Conservation (phyloP, 2,329 filamentous ascomycete species). For the Cadophora sp. region DNA sequence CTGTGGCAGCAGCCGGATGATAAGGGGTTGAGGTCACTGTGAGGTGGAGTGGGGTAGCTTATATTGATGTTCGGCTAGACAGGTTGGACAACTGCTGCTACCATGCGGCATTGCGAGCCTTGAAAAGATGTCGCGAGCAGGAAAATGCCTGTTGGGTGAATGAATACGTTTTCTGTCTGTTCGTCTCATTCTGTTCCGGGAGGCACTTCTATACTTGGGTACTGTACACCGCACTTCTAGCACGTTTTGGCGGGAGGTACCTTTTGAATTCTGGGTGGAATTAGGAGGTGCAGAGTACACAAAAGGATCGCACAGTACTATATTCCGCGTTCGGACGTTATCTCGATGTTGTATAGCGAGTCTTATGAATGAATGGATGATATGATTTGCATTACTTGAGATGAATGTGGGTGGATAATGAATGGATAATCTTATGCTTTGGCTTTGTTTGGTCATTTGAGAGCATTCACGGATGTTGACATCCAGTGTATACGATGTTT, state of each 20-base stretch:
- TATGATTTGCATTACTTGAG: background rate
- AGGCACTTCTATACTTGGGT: background rate
- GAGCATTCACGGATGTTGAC: too few species aligned
- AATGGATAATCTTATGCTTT: background rate
- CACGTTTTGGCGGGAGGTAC: background rate
- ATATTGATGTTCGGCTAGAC: too few species aligned
- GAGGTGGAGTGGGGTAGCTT: background rate
- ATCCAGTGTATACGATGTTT: too few species aligned
- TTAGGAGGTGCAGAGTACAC: background rate
- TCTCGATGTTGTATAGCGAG: background rate
- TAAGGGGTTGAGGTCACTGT: constrained; percentile 9
- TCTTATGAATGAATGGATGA: background rate
- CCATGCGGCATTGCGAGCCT: too few species aligned
- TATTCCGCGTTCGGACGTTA: background rate
- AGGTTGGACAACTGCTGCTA: too few species aligned
- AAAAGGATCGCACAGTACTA: background rate
- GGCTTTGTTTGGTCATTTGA: too few species aligned
- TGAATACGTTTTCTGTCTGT: background rate
- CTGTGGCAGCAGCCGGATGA: background rate
- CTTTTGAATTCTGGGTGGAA: background rate
- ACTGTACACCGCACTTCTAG: background rate
- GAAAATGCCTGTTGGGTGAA: background rate
- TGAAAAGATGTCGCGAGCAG: too few species aligned
- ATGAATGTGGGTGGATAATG: background rate
- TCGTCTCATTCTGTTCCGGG: background rate